phyloP scores from a whole-genome alignment of 2,329 filamentous ascomycete genomes.

The Fonsecaea erecta region DNA sequence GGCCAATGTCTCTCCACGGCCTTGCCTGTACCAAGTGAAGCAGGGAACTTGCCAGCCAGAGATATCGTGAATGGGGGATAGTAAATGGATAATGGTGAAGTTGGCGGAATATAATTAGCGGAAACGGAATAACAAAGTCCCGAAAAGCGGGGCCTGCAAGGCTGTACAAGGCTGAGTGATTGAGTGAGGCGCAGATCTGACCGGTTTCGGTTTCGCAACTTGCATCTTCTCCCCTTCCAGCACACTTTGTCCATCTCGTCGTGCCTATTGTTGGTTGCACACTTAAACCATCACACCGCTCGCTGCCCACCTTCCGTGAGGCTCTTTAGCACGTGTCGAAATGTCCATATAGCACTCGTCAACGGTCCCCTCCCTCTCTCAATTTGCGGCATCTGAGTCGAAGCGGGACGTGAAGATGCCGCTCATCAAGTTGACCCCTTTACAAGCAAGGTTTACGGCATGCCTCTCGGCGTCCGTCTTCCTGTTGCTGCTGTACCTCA shows the following conservation, averaged over 20 bases:
- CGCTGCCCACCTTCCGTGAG: neutral
- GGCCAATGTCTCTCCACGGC: neutral
- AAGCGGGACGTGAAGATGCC: constrained; percentile 43
- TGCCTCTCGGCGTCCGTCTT: constrained; percentile 66
- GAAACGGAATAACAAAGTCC: neutral
- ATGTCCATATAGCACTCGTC: constrained; percentile 14
- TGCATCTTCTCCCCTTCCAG: neutral
- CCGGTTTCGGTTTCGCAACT: neutral
- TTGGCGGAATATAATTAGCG: too few relatives aligned
- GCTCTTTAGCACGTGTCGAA: neutral
- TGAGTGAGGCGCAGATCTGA: neutral
- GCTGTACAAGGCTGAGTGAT: neutral
- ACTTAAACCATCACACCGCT: too few relatives aligned
- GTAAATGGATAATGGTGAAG: neutral
- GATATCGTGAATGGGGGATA: neutral
- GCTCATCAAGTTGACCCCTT: constrained; percentile 61
- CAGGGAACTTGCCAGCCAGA: neutral
- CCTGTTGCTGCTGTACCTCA: constrained; percentile 64
- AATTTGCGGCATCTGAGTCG: neutral
- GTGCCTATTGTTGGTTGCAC: neutral
- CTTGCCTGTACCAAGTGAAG: neutral
- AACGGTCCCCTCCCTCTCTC: neutral
- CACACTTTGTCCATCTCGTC: neutral
- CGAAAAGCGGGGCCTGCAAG: neutral
- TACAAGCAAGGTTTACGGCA: constrained; percentile 74